Conservation (phyloP, 345 rosid genomes). For the Eucalyptus melliodora region DNA sequence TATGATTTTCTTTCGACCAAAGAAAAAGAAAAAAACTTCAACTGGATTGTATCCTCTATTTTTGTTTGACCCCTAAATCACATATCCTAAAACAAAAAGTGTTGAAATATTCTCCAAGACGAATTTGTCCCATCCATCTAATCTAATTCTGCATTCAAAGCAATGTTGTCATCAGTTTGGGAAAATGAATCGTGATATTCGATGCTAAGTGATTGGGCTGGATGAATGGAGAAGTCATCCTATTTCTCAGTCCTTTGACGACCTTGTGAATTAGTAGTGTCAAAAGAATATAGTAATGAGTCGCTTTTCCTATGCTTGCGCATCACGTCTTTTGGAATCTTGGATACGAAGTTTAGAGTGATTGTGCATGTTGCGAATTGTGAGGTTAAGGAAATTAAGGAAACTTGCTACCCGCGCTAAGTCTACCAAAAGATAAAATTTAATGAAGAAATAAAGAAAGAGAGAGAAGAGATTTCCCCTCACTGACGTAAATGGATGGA, state of each 20-base stretch:
- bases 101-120: neutral
- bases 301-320: neutral
- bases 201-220: neutral
- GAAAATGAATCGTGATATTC: neutral
- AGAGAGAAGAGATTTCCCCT: neutral
- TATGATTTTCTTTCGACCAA: neutral
- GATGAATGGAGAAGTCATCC: neutral
- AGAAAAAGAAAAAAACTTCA: neutral
- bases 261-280: neutral
- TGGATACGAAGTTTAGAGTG: neutral
- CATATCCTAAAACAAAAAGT: neutral
- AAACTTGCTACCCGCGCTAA: neutral
- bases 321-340: neutral
- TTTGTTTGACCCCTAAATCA: neutral
- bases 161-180: neutral
- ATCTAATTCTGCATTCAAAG: neutral
- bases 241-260: neutral
- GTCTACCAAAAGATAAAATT: neutral
- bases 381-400: neutral
- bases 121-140: neutral
- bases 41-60: neutral
- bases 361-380: neutral
- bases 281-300: neutral
- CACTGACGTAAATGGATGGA: neutral
- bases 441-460: neutral